phyloP scores from a whole-genome alignment of 2,329 filamentous ascomycete species.

The Teratosphaeria zuluensis region DNA sequence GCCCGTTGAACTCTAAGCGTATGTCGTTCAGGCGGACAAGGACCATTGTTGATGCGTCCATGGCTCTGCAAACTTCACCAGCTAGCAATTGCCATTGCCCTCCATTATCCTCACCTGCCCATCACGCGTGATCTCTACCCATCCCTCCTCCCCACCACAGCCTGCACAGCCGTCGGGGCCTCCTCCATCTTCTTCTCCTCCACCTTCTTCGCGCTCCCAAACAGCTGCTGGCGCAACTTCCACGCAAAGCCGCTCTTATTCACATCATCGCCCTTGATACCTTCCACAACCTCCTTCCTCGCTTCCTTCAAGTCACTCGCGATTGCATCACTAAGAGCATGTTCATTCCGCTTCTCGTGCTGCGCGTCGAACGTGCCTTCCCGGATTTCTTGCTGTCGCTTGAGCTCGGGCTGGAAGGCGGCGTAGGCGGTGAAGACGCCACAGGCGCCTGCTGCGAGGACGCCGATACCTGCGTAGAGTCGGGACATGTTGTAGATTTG shows the following conservation, averaged over 20 bases:
- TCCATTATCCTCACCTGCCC: not conserved
- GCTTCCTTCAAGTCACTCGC: slow-evolving; percentile 18
- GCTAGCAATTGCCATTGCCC: not conserved
- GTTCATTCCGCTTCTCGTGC: slow-evolving; percentile 9
- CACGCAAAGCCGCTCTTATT: not conserved
- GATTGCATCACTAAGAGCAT: slow-evolving; percentile 16
- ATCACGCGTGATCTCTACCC: not conserved
- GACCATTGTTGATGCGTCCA: not conserved
- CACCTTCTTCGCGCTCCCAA: not conserved
- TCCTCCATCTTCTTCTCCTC: not conserved
- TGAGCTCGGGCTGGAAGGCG: slow-evolving; percentile 21
- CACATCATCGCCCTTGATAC: slow-evolving; percentile 5
- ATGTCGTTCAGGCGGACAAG: not conserved
- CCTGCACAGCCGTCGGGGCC: not conserved
- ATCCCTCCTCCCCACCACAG: not conserved
- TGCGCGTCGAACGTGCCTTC: slow-evolving; percentile 14
- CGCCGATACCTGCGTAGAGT: not conserved
- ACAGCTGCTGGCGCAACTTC: slow-evolving; percentile 2
- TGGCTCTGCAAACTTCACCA: too few relatives aligned
- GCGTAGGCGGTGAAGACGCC: slow-evolving; percentile 14
- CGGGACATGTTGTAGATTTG: not conserved
- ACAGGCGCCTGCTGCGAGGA: not conserved
- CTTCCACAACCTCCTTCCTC: not conserved
- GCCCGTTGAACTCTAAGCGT: not conserved
- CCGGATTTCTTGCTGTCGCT: slow-evolving; percentile 17